A percentile compares a stretch with the other conserved stretches of the same genome.
Evolutionary conservation across 257 asterid species (phyloP).

Genomic region (Petunia axillaris): DNA sequence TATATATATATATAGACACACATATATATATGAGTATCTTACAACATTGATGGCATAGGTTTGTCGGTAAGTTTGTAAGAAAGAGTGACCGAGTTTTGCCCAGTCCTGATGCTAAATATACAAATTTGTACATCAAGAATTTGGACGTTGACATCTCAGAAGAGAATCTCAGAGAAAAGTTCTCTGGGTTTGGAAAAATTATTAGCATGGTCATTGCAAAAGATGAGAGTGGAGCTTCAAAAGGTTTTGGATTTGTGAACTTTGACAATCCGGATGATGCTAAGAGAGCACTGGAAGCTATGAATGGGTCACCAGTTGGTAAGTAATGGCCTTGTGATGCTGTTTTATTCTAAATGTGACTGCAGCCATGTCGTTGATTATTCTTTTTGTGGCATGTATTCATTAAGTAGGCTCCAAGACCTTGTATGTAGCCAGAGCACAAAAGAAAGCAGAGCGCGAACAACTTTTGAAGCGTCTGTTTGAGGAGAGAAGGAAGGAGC

Average conservation of each 20-base stretch:
- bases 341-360: not conserved
- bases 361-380: not conserved
- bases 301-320: slow-evolving; percentile 69
- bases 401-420: slow-evolving; percentile 62
- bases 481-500: slow-evolving; percentile 79
- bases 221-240: slow-evolving; percentile 49
- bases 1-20: too few species aligned
- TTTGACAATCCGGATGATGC: slow-evolving; percentile 59
- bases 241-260: slow-evolving; percentile 62
- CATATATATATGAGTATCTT: not conserved
- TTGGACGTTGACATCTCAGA: slow-evolving; percentile 49
- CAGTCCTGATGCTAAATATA: slow-evolving; percentile 24
- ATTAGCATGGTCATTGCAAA: slow-evolving; percentile 46
- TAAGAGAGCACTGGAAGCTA: slow-evolving; percentile 47
- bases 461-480: slow-evolving; percentile 62
- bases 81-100: slow-evolving; percentile 26
- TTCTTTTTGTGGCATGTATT: not conserved
- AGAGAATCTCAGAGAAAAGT: slow-evolving; percentile 46
- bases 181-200: slow-evolving; percentile 55
- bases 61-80: slow-evolving; percentile 39
- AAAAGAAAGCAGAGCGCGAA: slow-evolving; percentile 78
- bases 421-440: slow-evolving; percentile 81
- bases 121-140: slow-evolving; percentile 49
- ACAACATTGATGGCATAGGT: slow-evolving; percentile 28
- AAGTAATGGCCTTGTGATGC: slow-evolving; percentile 22